A percentile compares a stretch with the other conserved stretches of the same genome.
These are phyloP conservation scores for Colletotrichum sp. DNA, from an alignment of 2,329 filamentous ascomycete genomes.

Conservation along the genomic window DNA sequence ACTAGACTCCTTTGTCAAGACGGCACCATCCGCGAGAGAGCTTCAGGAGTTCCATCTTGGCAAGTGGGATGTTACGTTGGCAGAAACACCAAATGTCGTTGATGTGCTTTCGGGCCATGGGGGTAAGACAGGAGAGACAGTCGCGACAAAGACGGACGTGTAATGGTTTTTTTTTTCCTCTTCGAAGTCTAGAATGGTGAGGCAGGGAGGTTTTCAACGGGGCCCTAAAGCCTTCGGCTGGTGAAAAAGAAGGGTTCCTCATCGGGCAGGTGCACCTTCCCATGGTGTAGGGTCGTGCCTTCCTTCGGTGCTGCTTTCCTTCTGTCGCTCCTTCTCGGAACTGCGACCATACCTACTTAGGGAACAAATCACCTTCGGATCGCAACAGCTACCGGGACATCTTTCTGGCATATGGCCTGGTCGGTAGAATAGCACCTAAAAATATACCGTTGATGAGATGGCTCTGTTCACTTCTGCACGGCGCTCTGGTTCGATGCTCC, in stretches of 20 bases:
- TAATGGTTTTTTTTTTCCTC: too few species aligned
- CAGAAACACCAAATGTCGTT: slow-evolving; percentile 5
- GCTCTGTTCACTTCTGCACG: background rate
- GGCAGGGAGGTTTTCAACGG: too few species aligned
- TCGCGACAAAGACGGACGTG: background rate
- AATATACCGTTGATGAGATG: background rate
- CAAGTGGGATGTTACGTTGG: slow-evolving; percentile 34
- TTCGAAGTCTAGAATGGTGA: too few species aligned
- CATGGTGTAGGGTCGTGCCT: background rate
- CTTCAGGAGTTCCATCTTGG: slow-evolving; percentile 31
- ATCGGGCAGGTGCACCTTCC: too few species aligned
- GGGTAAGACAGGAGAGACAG: background rate
- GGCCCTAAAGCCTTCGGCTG: too few species aligned
- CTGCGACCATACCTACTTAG: background rate
- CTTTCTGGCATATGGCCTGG: background rate
- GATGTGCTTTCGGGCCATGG: background rate
- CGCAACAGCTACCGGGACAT: background rate
- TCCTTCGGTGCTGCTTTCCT: background rate
- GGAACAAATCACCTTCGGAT: background rate
- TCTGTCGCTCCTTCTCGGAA: background rate
- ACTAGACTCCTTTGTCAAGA: slow-evolving; percentile 33
- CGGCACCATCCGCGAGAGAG: slow-evolving; percentile 25
- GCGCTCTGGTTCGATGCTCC: background rate
- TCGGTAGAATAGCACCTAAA: background rate
- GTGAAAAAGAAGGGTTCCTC: too few species aligned